Base-by-base conservation (phyloP, 176 grass and related monocot species). In the Musa itinerans region DNA sequence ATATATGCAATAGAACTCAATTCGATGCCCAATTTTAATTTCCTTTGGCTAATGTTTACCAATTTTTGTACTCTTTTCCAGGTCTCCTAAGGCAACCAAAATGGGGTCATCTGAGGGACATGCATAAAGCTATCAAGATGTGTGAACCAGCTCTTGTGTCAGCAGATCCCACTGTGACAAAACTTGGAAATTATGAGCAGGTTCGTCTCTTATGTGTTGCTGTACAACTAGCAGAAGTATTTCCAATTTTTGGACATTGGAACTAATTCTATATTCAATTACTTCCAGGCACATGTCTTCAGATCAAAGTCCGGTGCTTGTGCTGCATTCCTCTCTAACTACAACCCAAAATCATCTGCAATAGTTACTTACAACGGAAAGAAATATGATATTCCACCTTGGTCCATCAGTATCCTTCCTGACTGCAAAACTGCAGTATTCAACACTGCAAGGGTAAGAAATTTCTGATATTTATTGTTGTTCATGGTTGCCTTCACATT, bases 341-440 rank as follows among this genome's bases (percentile, higher is more conserved):
- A 89, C 64, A 84, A 98, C 72, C 75, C 70, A 56, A 87, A 74
- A 70, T 72, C 86, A 68, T 65, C 83, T 15, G 82, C 83, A 22
- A 87, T 64, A 56, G 84, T 98, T 19, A 87, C 29, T 75, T 98
- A 77, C 78, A 85, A 87, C 54, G 90, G 94, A 56, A 69, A 80
- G 15, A 68, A 68, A 15, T 98, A 93, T 23, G 83, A 93, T 80
- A 79, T 98, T 50, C 94, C 90, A 52, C 81, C 94, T 77, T 98
- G 94, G 94, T 98, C 94, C 53, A 91, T 98, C 77, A 98, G 94
- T 84, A 91, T 98, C 23, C 82, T 98, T 12, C 94, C 94, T 8
- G 86, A 91, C 21, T 98, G 94, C 84, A 98, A 91, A 93, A 87
- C 90, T 2, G 82, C 50, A 6, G 84, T 91, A 74, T 98, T 98